phyloP scores from a whole-genome alignment of 2,329 filamentous ascomycete genomes.

The Colletotrichum noveboracense region DNA sequence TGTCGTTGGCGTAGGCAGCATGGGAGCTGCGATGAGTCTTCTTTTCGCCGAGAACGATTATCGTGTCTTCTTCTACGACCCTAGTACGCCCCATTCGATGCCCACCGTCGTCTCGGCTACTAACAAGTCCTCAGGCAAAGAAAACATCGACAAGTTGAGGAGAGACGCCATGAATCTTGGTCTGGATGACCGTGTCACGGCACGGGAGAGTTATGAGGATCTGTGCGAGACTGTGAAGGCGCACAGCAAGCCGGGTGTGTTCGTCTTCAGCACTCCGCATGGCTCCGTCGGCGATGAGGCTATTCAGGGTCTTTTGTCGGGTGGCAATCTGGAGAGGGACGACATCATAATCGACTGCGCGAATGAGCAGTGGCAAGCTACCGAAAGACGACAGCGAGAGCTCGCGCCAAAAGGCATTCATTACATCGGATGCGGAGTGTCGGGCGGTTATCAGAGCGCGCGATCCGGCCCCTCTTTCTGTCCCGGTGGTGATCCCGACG shows the following conservation, averaged over 20 bases:
- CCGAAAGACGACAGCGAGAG: slow-evolving; percentile 65
- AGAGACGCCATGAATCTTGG: slow-evolving; percentile 32
- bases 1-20: slow-evolving; percentile 63
- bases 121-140: slow-evolving; percentile 25
- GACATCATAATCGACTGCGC: slow-evolving; percentile 74
- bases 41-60: slow-evolving; percentile 62
- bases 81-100: slow-evolving; percentile 29
- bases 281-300: not conserved
- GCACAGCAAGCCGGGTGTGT: not conserved
- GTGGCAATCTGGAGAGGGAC: slow-evolving; percentile 50
- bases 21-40: slow-evolving; percentile 65
- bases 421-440: slow-evolving; percentile 73
- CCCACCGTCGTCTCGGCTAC: not conserved
- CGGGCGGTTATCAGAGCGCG: slow-evolving; percentile 72
- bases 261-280: not conserved
- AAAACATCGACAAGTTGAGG: slow-evolving; percentile 50
- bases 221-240: not conserved
- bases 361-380: slow-evolving; percentile 71
- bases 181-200: slow-evolving; percentile 30
- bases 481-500: slow-evolving; percentile 64
- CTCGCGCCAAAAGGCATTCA: slow-evolving; percentile 61
- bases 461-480: slow-evolving; percentile 71
- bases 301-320: not conserved
- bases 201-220: slow-evolving; percentile 39
- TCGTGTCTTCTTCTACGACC: slow-evolving; percentile 60